Evolutionary conservation across 2,329 filamentous ascomycete genomes (phyloP), one percentile per base, ranked within the genome.

Genomic region (Ascochyta fabae): DNA sequence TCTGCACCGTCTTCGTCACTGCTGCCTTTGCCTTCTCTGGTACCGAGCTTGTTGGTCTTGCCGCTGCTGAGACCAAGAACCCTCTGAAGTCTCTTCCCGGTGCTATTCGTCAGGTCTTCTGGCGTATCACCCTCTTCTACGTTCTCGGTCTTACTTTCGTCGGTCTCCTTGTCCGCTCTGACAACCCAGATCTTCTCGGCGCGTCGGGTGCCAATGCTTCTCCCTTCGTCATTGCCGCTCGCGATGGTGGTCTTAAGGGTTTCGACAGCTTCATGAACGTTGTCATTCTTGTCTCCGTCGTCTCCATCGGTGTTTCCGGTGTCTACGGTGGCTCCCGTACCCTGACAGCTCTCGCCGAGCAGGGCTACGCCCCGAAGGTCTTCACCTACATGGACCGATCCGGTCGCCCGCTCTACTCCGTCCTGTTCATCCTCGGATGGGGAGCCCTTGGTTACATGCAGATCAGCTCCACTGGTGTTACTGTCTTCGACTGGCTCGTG

Each of bases 361-460:
- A 74, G 29, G 72, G 87, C 51, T 92, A 95, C 72, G 92, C 91
- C 0, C 92, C 93, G 7, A 83, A 80, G 59, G 80, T 93, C 62
- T 81, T 96, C 29, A 86, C 86, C 55, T 96, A 94, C 77, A 88
- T 95, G 67, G 93, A 94, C 78, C 87, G 88, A 43, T 85, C 88
- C 62, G 93, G 93, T 34, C 89, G 93, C 8, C 93, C 89, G 9
- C 82, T 96, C 6, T 83, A 88, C 39, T 86, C 91, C 46, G 93
- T 96, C 63, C 61, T 81, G 7, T 69, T 92, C 49, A 84, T 91
- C 3, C 87, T 88, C 1, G 65, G 75, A 4, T 73, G 95, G 54
- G 91, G 93, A 29, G 80, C 95, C 31, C 81, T 97, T 7, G 85
- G 88, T 38, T 97, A 89, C 79, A 84, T 96, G 47, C 76, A 78